These are phyloP conservation scores for Sistotremastrum suecicum DNA, from an alignment of 768 basidiomycete species.

Conservation along the genomic window DNA sequence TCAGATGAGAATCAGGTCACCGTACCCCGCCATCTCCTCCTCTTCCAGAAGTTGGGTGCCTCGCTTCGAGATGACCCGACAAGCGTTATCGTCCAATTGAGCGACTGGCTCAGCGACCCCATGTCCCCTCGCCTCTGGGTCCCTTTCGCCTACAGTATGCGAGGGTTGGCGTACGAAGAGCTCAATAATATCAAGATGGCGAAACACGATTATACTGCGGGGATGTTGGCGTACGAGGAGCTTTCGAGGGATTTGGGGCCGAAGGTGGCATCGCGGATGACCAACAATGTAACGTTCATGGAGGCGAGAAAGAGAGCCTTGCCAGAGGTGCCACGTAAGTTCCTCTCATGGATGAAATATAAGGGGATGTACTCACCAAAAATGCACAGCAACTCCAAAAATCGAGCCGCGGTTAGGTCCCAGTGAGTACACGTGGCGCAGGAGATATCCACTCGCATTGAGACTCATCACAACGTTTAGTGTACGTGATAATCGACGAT, in stretches of 20 bases:
- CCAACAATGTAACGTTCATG: conserved; percentile 6
- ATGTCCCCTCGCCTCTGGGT: conserved; percentile 5
- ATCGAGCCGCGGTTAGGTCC: too few relatives aligned
- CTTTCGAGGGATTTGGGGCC: conserved; percentile 5
- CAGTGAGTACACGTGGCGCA: too few relatives aligned
- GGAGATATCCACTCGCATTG: too few relatives aligned
- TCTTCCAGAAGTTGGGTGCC: conserved; percentile 5
- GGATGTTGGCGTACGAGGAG: conserved; percentile 3
- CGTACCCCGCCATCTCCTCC: background rate
- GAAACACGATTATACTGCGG: conserved; percentile 4
- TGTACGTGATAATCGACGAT: too few relatives aligned
- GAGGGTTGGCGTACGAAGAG: conserved; percentile 7
- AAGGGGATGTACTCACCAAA: too few relatives aligned
- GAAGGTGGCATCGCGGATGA: conserved; percentile 4
- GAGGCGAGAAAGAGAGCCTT: conserved; percentile 3
- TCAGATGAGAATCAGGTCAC: background rate
- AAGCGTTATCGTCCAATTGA: conserved; percentile 4
- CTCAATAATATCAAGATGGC: conserved; percentile 6
- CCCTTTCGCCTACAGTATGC: conserved; percentile 6
- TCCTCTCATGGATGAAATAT: too few relatives aligned
- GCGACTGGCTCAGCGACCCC: conserved; percentile 4
- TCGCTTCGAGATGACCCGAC: conserved; percentile 5
- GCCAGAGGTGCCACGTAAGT: conserved; percentile 2
- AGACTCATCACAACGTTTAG: too few relatives aligned
- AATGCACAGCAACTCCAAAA: too few relatives aligned